Conservation (phyloP, 345 rosid species). For the Gynandropsis gynandra region DNA sequence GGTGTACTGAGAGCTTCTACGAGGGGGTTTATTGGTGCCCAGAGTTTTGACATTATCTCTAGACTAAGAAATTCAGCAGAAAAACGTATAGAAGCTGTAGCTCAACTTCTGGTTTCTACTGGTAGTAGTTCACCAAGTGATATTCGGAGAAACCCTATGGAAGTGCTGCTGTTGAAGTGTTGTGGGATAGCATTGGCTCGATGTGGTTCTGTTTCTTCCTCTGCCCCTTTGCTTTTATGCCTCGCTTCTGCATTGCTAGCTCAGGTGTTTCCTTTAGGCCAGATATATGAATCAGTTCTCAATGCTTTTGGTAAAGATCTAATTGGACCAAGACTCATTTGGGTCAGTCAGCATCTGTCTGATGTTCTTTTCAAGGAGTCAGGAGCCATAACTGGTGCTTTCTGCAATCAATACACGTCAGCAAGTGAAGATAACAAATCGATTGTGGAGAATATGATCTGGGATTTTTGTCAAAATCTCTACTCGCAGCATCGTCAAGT, state of each 20-base stretch:
- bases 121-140: conserved; percentile 23
- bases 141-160: conserved; percentile 22
- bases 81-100: conserved; percentile 37
- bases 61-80: conserved; percentile 51
- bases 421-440: conserved; percentile 52
- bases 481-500: conserved; percentile 61
- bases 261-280: conserved; percentile 62
- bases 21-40: conserved; percentile 32
- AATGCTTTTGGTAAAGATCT: conserved; percentile 23
- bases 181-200: conserved; percentile 71
- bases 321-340: conserved; percentile 24
- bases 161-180: conserved; percentile 49
- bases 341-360: conserved; percentile 49
- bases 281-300: conserved; percentile 40
- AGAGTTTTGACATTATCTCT: conserved; percentile 35
- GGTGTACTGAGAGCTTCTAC: conserved; percentile 66
- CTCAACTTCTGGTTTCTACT: conserved; percentile 38
- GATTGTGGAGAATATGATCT: conserved; percentile 56
- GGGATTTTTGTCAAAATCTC: conserved; percentile 72
- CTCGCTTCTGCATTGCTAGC: conserved; percentile 59
- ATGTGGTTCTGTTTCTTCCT: conserved; percentile 51
- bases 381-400: conserved; percentile 61
- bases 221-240: conserved; percentile 45
- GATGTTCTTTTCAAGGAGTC: conserved; percentile 67
- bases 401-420: conserved; percentile 68